These are phyloP conservation scores for Mycocentrospora acerina DNA, from an alignment of 2,329 filamentous ascomycete genomes.

Conservation along the genomic window DNA sequence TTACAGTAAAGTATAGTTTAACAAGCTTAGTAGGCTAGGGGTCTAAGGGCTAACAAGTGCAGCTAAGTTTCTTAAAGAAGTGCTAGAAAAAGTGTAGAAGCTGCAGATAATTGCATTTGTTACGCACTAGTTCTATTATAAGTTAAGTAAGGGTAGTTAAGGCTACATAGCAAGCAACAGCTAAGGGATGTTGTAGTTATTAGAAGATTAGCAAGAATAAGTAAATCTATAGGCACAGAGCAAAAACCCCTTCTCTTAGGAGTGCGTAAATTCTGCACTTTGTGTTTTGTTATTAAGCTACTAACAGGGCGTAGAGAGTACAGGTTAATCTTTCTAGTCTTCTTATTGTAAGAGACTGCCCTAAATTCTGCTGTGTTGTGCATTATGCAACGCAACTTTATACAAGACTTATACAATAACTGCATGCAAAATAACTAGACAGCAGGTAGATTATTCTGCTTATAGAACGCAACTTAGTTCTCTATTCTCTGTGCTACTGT, in stretches of 20 bases:
- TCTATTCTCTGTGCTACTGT: too few relatives aligned
- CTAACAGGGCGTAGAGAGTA: conserved; percentile 1
- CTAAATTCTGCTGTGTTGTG: conserved; percentile 1
- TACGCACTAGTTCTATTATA: too few relatives aligned
- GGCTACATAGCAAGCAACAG: too few relatives aligned
- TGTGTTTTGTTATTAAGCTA: background rate
- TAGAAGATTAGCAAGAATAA: too few relatives aligned
- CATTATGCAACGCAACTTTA: background rate
- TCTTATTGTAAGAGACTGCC: background rate
- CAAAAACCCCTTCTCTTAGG: too few relatives aligned
- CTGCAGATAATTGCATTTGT: too few relatives aligned
- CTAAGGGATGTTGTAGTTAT: background rate
- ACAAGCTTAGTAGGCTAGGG: background rate
- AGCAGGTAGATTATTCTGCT: conserved; percentile 6
- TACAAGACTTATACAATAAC: conserved; percentile 4
- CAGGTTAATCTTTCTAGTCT: too few relatives aligned
- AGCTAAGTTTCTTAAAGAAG: too few relatives aligned
- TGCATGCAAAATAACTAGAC: background rate
- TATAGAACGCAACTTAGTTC: conserved; percentile 3
- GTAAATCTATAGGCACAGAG: too few relatives aligned
- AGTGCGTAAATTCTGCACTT: background rate
- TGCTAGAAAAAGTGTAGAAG: too few relatives aligned
- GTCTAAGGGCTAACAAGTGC: background rate
- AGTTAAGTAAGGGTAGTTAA: background rate
- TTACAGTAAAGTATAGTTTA: conserved; percentile 3